phyloP scores from a whole-genome alignment of 495 filamentous ascomycete species.

The Pseudevernia furfuracea region DNA sequence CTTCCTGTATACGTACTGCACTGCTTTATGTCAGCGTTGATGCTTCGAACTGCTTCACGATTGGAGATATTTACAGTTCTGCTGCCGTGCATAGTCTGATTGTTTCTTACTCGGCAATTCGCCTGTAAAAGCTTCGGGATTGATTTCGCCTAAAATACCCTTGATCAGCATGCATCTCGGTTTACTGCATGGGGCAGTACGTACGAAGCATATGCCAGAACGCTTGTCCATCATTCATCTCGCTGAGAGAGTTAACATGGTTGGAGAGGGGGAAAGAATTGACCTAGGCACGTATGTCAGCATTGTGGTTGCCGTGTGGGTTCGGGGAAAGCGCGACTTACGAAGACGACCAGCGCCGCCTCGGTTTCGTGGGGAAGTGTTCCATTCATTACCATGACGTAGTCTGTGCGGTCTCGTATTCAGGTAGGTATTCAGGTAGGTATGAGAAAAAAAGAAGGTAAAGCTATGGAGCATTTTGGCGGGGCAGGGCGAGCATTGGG shows the following conservation, averaged over 20 bases:
- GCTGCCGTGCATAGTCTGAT: constrained; percentile 34
- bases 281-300: constrained; percentile 29
- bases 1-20: constrained; percentile 15
- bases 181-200: constrained; percentile 13
- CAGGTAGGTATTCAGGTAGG: background rate
- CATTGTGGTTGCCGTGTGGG: background rate
- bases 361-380: constrained; percentile 19
- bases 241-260: constrained; percentile 44
- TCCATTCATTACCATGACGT: constrained; percentile 22
- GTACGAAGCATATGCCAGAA: constrained; percentile 56
- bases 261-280: constrained; percentile 46
- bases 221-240: constrained; percentile 67
- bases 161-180: constrained; percentile 18
- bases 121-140: constrained; percentile 60
- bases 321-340: constrained; percentile 22
- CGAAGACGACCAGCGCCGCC: constrained; percentile 51
- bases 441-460: constrained; percentile 3
- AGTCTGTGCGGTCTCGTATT: background rate
- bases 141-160: constrained; percentile 45
- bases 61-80: constrained; percentile 31
- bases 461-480: constrained; percentile 20
- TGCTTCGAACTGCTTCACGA: background rate
- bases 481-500: constrained; percentile 14
- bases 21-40: constrained; percentile 10
- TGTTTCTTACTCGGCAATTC: constrained; percentile 50